Base-by-base conservation (phyloP, 495 filamentous ascomycete species). In the Penicillium ucsense region DNA sequence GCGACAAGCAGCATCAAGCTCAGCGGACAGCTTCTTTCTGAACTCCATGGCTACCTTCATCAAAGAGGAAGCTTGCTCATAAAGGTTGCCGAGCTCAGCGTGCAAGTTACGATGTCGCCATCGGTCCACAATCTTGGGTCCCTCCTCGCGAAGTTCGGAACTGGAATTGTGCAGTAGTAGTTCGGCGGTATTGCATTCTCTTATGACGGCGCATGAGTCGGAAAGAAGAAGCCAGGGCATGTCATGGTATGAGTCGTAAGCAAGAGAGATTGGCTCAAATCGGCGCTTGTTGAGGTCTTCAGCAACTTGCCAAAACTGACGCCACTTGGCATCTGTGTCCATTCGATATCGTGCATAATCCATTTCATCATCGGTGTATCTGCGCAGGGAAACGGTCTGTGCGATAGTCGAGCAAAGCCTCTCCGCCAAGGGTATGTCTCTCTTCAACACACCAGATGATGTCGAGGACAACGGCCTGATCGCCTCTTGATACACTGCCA, bases 261-360 rank as follows among this genome's bases (percentile, higher is more conserved):
- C 78, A 32, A 97, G 67, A 3, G 86, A 80, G 35, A 94, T 60
- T 3, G 83, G 79, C 56, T 95, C 88, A 5, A 84, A 82, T 57
- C 89, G 77, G 49, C 86, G 82, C 50, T 83, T 89, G 57, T 99
- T 85, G 27, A 99, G 75, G 58, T 97, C 90, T 8, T 81, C 71
- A 41, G 90, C 74, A 27, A 96, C 74, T 36, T 90, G 82, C 68
- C 86, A 92, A 65, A 92, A 94, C 38, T 87, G 76, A 37, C 84
- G 80, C 94, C 92, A 98, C 57, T 96, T 90, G 6, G 82, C 71
- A 59, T 89, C 81, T 36, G 82, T 83, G 31, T 84, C 80, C 31
- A 66, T 64, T 37, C 81, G 75, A 61, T 85, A 90, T 37, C 82
- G 77, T 9, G 80, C 74, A 49, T 85, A 86, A 50, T 92, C 84